Conservation (phyloP, 2,329 filamentous ascomycete genomes). For the Scolecobasidium constrictum region DNA sequence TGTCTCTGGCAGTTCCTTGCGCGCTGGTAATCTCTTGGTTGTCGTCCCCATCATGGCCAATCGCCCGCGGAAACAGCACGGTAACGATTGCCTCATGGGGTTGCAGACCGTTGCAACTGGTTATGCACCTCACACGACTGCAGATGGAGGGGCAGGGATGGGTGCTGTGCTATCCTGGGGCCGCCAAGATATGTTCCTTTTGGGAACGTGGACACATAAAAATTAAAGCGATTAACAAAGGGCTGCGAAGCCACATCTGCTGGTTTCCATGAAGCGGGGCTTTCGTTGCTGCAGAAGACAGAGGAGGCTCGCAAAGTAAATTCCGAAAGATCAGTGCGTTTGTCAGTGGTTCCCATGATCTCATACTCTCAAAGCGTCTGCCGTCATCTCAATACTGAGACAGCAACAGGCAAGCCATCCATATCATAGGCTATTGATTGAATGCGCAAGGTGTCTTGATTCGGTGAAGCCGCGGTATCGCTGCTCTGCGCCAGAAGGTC, state of each 20-base stretch:
- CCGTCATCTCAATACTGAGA: no score
- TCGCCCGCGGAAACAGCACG: background rate
- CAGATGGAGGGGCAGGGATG: background rate
- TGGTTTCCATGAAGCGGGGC: no score
- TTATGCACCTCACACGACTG: background rate
- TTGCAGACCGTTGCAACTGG: background rate
- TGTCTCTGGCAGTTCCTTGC: background rate
- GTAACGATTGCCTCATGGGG: background rate
- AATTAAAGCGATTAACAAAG: background rate
- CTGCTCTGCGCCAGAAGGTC: no score
- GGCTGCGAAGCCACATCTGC: background rate
- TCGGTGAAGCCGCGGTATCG: no score
- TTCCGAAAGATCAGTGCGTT: no score
- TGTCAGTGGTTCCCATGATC: no score
- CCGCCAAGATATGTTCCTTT: background rate
- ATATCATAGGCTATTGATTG: no score
- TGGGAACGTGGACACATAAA: background rate
- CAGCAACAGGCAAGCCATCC: no score
- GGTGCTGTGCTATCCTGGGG: background rate
- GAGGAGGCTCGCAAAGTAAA: no score
- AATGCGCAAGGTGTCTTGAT: no score
- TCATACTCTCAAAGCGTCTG: no score
- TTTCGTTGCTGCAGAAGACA: no score
- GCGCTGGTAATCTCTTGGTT: background rate
- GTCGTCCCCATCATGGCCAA: background rate